phyloP scores from a whole-genome alignment of 2,329 filamentous ascomycete species.

The Grosmannia penicillata region DNA sequence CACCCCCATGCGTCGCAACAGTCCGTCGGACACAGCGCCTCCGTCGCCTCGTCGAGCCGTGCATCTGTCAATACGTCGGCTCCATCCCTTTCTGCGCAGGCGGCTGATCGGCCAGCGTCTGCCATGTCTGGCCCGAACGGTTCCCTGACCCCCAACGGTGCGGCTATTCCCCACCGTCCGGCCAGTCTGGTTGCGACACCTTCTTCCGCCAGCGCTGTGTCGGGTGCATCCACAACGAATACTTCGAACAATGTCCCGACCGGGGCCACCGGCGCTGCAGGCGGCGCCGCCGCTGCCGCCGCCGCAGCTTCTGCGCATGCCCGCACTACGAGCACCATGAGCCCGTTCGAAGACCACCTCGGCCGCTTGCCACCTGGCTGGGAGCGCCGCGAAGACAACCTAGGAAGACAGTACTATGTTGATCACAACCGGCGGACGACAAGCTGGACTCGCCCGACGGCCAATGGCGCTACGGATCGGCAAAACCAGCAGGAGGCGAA shows the following conservation, averaged over 20 bases:
- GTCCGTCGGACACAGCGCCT: conserved; percentile 5
- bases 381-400: conserved; percentile 89
- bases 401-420: conserved; percentile 93
- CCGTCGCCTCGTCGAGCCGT: conserved; percentile 25
- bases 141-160: conserved; percentile 22
- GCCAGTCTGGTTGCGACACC: conserved; percentile 25
- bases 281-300: conserved; percentile 17
- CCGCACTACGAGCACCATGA: conserved; percentile 46
- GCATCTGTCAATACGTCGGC: conserved; percentile 27
- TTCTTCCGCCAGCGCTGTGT: conserved; percentile 22
- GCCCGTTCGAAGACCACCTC: conserved; percentile 92
- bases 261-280: conserved; percentile 12
- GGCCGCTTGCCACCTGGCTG: conserved; percentile 84
- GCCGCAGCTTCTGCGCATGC: conserved; percentile 20
- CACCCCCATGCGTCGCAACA: conserved; percentile 5
- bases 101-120: conserved; percentile 32
- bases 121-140: conserved; percentile 36
- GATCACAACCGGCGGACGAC: conserved; percentile 96
- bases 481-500: conserved; percentile 66
- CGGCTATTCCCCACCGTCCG: conserved; percentile 27
- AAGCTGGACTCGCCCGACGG: conserved; percentile 84
- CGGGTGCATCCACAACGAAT: background rate
- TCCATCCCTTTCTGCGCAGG: conserved; percentile 29
- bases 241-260: background rate
- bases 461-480: conserved; percentile 62